Conservation (phyloP, 305 asterid genomes). For the Fraxinus paxiana region DNA sequence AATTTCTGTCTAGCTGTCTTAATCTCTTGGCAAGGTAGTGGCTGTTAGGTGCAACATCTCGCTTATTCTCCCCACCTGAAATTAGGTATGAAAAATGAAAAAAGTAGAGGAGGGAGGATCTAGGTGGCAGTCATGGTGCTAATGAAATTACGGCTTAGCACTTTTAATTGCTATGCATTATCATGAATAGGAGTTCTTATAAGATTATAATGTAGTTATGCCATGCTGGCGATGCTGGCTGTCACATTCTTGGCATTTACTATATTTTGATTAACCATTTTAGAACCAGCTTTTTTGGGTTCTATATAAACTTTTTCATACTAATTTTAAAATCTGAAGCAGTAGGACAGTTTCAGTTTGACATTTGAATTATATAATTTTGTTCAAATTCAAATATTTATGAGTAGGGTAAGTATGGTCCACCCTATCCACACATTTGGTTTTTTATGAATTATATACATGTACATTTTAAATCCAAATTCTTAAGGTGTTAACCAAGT, state of each 20-base stretch:
- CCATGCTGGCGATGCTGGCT: neutral
- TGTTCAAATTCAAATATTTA: neutral
- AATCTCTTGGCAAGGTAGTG: neutral
- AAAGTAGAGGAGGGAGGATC: neutral
- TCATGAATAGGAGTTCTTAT: neutral
- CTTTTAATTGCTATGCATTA: neutral
- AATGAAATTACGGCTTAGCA: neutral
- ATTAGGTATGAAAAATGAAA: neutral
- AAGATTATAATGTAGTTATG: neutral
- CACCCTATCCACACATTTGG: neutral
- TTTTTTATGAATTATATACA: neutral
- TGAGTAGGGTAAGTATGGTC: neutral
- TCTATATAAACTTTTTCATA: neutral
- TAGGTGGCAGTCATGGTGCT: neutral
- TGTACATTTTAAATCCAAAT: neutral
- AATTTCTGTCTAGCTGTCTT: neutral
- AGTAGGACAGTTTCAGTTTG: neutral
- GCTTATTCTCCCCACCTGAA: neutral
- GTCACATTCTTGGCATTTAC: neutral
- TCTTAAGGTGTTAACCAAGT: neutral
- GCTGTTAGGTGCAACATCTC: neutral
- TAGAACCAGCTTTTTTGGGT: neutral
- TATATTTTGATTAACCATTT: neutral
- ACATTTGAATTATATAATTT: neutral
- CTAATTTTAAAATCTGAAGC: neutral